Conservation (phyloP, 257 asterid species). For the Plantago major region DNA sequence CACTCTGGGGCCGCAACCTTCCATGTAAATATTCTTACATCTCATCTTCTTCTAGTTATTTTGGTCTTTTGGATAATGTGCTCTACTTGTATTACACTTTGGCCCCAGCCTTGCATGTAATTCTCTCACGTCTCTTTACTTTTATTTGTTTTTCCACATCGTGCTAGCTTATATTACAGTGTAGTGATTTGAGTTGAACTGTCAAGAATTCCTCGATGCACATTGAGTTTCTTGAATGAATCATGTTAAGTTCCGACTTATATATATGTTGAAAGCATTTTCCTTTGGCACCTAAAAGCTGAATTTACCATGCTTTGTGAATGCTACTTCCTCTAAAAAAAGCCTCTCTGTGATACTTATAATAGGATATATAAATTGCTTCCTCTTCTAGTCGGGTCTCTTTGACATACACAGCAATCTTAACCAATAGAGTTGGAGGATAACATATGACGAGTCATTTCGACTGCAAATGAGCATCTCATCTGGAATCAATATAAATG, state of each 20-base stretch:
- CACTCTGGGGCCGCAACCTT: slow-evolving; percentile 80
- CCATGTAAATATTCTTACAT: slow-evolving; percentile 50
- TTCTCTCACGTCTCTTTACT: too few relatives aligned
- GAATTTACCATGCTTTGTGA: neutral
- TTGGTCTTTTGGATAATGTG: slow-evolving; percentile 1
- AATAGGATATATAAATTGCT: neutral
- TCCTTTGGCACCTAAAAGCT: slow-evolving; percentile 1
- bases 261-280: neutral
- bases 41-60: slow-evolving; percentile 10
- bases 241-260: neutral
- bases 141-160: too few relatives aligned
- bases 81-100: slow-evolving; percentile 5
- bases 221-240: slow-evolving; percentile 8
- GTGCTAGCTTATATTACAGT: slow-evolving; percentile 7
- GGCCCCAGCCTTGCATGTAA: too few relatives aligned
- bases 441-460: neutral
- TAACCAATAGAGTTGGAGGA: too few relatives aligned
- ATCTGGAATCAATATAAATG: neutral
- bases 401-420: too few relatives aligned
- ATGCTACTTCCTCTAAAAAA: neutral
- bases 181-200: slow-evolving; percentile 3
- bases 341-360: too few relatives aligned
- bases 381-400: neutral
- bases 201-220: neutral
- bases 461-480: neutral